phyloP scores from a whole-genome alignment of 257 asterid species.

The Ophiorrhiza pumila region DNA sequence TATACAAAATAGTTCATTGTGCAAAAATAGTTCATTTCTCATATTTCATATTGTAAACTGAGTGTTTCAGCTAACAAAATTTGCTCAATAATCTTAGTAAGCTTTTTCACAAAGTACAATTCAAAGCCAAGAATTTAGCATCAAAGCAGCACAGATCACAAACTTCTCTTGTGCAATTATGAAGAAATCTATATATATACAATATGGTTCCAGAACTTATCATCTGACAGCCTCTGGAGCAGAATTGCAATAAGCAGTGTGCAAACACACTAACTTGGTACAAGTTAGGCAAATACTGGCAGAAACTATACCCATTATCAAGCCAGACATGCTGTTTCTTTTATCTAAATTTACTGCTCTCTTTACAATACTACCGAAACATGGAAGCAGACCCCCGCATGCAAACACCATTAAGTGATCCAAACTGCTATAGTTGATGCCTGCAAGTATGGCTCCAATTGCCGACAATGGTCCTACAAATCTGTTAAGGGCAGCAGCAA shows the following conservation, averaged over 20 bases:
- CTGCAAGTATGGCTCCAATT: conserved; percentile 77
- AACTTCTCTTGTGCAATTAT: neutral
- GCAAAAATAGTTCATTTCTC: no score
- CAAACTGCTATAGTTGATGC: conserved; percentile 85
- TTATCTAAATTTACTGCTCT: conserved; percentile 69
- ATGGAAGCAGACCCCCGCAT: conserved; percentile 87
- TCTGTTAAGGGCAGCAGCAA: conserved; percentile 75
- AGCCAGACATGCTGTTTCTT: conserved; percentile 57
- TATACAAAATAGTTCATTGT: no score
- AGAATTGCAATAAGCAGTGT: conserved; percentile 93
- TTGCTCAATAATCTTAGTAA: neutral
- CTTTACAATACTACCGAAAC: conserved; percentile 62
- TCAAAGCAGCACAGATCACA: neutral
- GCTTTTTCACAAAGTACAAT: no score
- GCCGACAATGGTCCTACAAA: conserved; percentile 86
- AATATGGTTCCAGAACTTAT: conserved; percentile 11
- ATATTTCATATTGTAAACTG: no score
- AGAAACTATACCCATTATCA: conserved; percentile 51
- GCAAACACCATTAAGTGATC: conserved; percentile 87
- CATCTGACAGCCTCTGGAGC: conserved; percentile 99
- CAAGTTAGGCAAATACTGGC: conserved; percentile 63
- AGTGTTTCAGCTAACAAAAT: conserved; percentile 5
- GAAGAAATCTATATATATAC: neutral
- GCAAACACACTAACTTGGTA: conserved; percentile 92
- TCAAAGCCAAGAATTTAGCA: neutral